These are phyloP conservation scores for Gremmenia infestans DNA, from an alignment of 2,329 filamentous ascomycete genomes.

Conservation along the genomic window DNA sequence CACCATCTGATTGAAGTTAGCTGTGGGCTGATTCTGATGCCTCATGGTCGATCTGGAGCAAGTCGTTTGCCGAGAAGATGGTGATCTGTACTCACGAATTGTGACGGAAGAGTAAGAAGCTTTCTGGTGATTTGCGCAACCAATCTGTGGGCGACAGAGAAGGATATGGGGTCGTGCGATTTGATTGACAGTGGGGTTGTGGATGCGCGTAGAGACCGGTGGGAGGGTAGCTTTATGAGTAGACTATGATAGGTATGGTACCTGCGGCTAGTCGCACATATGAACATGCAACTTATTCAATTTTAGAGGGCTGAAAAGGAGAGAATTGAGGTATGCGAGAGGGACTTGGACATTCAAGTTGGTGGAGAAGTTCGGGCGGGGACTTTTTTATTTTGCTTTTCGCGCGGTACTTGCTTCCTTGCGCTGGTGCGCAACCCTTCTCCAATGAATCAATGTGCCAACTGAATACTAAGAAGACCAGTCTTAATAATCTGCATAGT, in stretches of 20 bases:
- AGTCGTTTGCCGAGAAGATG: background rate
- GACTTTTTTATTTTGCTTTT: background rate
- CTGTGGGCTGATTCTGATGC: constrained; percentile 1
- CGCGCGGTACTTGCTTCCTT: too few species aligned
- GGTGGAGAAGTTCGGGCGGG: background rate
- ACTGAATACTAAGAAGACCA: too few species aligned
- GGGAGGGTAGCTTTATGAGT: background rate
- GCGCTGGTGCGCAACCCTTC: too few species aligned
- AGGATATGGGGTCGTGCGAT: background rate
- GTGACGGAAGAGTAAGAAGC: background rate
- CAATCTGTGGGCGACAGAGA: background rate
- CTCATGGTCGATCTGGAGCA: background rate
- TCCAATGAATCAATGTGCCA: too few species aligned
- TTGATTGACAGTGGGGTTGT: constrained; percentile 1
- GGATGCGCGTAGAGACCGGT: too few species aligned
- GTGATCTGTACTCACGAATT: constrained; percentile 1
- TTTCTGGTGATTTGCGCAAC: background rate
- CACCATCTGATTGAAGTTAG: constrained; percentile 26
- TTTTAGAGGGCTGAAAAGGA: background rate
- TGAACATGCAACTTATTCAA: background rate
- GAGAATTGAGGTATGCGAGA: background rate
- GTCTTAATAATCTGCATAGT: too few species aligned
- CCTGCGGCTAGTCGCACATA: constrained; percentile 3
- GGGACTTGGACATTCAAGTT: background rate
- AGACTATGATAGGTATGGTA: background rate